Evolutionary conservation across 495 filamentous ascomycete species (phyloP), one percentile per base, ranked within the genome.

Genomic region (Venustampulla echinocandica): DNA sequence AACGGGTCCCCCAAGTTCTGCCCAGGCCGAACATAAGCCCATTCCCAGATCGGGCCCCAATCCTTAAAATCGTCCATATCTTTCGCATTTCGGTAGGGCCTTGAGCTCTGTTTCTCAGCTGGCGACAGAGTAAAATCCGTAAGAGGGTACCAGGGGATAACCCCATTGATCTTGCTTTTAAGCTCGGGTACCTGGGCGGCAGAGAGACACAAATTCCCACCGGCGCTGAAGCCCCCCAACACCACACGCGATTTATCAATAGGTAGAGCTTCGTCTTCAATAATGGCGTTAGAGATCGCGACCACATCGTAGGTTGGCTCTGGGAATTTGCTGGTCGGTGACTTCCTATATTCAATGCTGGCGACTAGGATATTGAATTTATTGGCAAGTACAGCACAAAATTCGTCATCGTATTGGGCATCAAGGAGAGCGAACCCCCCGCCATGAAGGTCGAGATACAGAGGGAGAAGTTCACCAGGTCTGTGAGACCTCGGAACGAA

Each of bases 151-250:
- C 55, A 67, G 13, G 54, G n/a, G 2, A 65, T 47, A 7, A 55
- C 54, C 6, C 55, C 65, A 15, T 56, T 57, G 5, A 69, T 48
- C 21, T 52, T 47, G 10, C 50, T 60, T 39, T 63, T 57, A 27
- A 69, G 36, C 11, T 47, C 37, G 0, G 59, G 59, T 2, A 61
- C 18, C 47, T 65, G 63, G 27, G 50, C 47, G 2, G 48, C 64
- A n/a, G 58, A 58, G 0, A 67, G 52, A 1, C 58, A 53, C 4
- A 68, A 49, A 33, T 62, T 63, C 1, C 52, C 64, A 15, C 64
- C 64, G 17, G 63, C 62, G 45, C 60, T 63, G 51, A 66, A 68
- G n/a, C 64, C 64, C 9, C 64, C 64, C 14, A 68, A 55, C 0
- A 48, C 52, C 1, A 66, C 53, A 7, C 52, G 47, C 0, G 22